These are phyloP conservation scores for Exophiala alcalophila DNA, from an alignment of 2,329 filamentous ascomycete species.

Conservation along the genomic window DNA sequence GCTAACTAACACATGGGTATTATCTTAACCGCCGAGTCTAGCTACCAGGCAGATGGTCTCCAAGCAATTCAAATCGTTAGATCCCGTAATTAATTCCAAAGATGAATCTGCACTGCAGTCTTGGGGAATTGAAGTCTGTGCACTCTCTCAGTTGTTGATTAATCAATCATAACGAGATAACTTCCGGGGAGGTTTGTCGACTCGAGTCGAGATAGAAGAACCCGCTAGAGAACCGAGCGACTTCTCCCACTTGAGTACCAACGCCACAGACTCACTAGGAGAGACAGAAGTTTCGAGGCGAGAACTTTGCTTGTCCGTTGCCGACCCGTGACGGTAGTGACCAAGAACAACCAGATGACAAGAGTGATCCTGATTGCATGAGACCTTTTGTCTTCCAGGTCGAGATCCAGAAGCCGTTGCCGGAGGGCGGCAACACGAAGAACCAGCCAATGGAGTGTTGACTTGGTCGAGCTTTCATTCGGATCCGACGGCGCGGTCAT, in stretches of 20 bases:
- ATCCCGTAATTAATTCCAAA: too few relatives aligned
- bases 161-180: too few relatives aligned
- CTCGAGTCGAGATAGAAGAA: background rate
- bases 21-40: too few relatives aligned
- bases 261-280: too few relatives aligned
- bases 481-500: background rate
- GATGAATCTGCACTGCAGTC: too few relatives aligned
- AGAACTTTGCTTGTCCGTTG: conserved; percentile 6
- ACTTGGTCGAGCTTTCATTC: background rate
- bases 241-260: too few relatives aligned
- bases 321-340: conserved; percentile 6
- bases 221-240: background rate
- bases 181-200: too few relatives aligned
- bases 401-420: conserved; percentile 9
- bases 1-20: too few relatives aligned
- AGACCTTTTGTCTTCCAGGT: conserved; percentile 1
- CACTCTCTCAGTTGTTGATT: too few relatives aligned
- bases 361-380: conserved; percentile 4
- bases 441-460: conserved; percentile 10
- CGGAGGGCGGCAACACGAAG: conserved; percentile 6
- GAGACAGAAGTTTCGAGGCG: background rate
- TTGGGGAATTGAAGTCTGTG: too few relatives aligned
- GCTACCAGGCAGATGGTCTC: too few relatives aligned
- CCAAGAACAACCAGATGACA: conserved; percentile 7
- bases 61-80: too few relatives aligned